A percentile compares a stretch with the other conserved stretches of the same genome.
Evolutionary conservation across 352 stramenopile genomes (phyloP).

Genomic region (Pythium grandisporangium): DNA sequence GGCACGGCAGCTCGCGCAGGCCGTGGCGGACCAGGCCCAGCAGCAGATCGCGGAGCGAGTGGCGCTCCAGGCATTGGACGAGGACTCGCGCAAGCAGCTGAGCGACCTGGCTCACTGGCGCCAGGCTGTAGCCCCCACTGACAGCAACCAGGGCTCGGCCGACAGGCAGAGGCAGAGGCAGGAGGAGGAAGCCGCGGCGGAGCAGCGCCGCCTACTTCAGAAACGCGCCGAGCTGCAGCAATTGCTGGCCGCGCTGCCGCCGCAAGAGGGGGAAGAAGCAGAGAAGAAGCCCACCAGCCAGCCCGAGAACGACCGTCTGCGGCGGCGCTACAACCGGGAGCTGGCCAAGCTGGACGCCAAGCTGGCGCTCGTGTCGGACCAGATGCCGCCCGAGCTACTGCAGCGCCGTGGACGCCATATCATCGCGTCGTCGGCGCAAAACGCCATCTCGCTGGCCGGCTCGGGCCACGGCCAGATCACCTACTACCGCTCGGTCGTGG

Average conservation of each 20-base stretch:
- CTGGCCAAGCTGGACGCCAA: slow-evolving; percentile 51
- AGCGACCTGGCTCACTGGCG: slow-evolving; percentile 31
- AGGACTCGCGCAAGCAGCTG: slow-evolving; percentile 18
- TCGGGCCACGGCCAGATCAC: slow-evolving; percentile 20
- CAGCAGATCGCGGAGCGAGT: slow-evolving; percentile 18
- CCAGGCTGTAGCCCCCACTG: slow-evolving; percentile 9
- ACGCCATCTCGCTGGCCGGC: slow-evolving; percentile 38
- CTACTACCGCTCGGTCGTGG: slow-evolving; percentile 21
- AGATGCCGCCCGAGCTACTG: slow-evolving; percentile 34
- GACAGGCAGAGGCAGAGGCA: too few relatives aligned
- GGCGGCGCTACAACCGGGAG: slow-evolving; percentile 42
- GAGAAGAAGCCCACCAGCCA: slow-evolving; percentile 9
- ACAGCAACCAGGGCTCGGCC: slow-evolving; percentile 3
- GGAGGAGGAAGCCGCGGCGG: slow-evolving; percentile 9
- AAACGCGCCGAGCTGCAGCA: slow-evolving; percentile 39
- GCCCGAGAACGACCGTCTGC: slow-evolving; percentile 20
- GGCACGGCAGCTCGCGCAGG: slow-evolving; percentile 12
- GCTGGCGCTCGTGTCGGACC: slow-evolving; percentile 35
- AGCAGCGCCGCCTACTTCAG: slow-evolving; percentile 50
- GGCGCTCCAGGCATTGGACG: slow-evolving; percentile 23
- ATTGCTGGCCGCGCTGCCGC: slow-evolving; percentile 15
- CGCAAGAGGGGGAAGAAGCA: too few relatives aligned
- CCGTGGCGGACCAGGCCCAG: slow-evolving; percentile 18
- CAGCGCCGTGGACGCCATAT: slow-evolving; percentile 46
- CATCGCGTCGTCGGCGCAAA: slow-evolving; percentile 39